Evolutionary conservation across 2,329 filamentous ascomycete genomes (phyloP).

Genomic region (Fusarium metavorans): DNA sequence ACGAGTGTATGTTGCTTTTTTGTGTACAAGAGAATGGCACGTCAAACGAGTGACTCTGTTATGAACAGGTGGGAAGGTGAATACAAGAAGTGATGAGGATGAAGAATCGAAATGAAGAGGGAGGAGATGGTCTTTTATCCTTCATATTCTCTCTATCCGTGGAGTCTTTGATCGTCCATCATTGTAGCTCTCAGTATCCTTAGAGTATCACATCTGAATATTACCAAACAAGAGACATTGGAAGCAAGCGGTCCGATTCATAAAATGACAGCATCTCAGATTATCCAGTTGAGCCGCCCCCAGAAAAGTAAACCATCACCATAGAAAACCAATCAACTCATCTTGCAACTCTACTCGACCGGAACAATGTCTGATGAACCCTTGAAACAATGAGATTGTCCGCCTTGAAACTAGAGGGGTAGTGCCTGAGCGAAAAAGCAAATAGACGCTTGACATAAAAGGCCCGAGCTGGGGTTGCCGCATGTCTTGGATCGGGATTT

Average conservation of each 20-base stretch:
- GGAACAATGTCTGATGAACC: neutral
- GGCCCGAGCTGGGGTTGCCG: neutral
- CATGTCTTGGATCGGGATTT: neutral
- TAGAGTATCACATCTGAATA: neutral
- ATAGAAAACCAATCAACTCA: neutral
- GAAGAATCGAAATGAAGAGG: neutral
- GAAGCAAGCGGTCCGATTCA: neutral
- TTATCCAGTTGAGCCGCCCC: neutral
- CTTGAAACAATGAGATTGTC: neutral
- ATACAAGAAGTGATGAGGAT: conserved; percentile 15
- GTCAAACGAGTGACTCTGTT: conserved; percentile 28
- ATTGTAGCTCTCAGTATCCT: neutral
- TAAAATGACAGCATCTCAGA: neutral
- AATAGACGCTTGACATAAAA: neutral
- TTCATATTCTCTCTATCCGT: neutral
- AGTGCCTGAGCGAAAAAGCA: neutral
- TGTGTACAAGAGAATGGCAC: conserved; percentile 7
- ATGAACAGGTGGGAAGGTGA: conserved; percentile 21
- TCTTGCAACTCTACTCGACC: neutral
- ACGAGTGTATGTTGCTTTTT: neutral
- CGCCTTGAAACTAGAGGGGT: neutral
- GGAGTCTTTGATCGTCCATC: neutral
- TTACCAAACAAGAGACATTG: neutral
- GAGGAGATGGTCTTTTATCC: conserved; percentile 12
- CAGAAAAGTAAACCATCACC: neutral